A percentile compares a stretch with the other conserved stretches of the same genome.
Conservation (phyloP, 176 grass and related monocot species). For the Oryza australiensis region DNA sequence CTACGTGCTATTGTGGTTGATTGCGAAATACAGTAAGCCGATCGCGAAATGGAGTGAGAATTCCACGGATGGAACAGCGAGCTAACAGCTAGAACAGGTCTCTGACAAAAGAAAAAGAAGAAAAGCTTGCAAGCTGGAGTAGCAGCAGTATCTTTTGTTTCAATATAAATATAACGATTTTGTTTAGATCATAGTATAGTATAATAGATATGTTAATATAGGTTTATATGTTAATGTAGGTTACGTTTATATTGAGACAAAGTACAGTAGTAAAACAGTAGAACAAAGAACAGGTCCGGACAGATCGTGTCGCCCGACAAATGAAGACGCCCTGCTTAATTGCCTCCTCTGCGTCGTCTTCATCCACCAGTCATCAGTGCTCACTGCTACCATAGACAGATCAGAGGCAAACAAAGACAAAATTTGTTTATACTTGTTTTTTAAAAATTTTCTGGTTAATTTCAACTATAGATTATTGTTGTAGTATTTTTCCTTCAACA, state of each 20-base stretch:
- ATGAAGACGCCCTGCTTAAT: background rate
- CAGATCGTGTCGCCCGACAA: background rate
- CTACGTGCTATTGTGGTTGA: background rate
- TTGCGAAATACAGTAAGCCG: background rate
- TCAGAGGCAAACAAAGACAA: background rate
- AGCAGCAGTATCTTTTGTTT: too few species aligned
- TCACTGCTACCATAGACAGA: background rate
- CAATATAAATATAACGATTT: too few species aligned
- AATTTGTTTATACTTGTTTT: background rate
- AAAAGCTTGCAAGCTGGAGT: too few species aligned
- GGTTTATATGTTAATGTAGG: too few species aligned
- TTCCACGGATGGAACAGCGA: background rate
- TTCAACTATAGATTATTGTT: too few species aligned
- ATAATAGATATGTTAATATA: too few species aligned
- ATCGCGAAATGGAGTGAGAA: background rate
- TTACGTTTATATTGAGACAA: too few species aligned
- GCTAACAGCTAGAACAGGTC: background rate
- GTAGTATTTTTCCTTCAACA: too few species aligned
- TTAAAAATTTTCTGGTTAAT: too few species aligned
- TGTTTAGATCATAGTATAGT: too few species aligned
- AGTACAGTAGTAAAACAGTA: too few species aligned
- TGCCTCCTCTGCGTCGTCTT: background rate
- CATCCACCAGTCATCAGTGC: background rate
- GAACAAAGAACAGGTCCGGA: background rate
- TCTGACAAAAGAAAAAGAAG: background rate